Evolutionary conservation across 495 filamentous ascomycete genomes (phyloP).

Genomic region (Penicillium malachiteum): DNA sequence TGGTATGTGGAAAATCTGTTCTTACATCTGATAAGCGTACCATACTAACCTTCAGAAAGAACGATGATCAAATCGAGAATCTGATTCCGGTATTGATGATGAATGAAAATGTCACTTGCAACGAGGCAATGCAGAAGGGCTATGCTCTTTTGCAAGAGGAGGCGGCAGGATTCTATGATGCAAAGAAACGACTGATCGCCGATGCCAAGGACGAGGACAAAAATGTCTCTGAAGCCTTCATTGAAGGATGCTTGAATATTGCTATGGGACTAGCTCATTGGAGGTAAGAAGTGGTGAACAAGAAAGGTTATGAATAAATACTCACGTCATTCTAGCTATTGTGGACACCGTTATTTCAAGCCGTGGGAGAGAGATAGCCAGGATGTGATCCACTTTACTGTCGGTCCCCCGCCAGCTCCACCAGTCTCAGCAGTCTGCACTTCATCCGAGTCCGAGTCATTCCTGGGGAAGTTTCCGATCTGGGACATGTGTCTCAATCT

Average conservation of each 20-base stretch:
- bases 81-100: background rate
- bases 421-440: background rate
- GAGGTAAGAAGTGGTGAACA: background rate
- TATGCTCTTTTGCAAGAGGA: background rate
- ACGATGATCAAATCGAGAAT: background rate
- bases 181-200: background rate
- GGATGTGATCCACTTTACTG: background rate
- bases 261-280: background rate
- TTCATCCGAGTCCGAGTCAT: too few relatives aligned
- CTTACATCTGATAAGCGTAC: too few relatives aligned
- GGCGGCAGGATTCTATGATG: background rate
- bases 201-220: too few relatives aligned
- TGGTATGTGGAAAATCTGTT: background rate
- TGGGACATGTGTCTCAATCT: background rate
- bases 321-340: background rate
- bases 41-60: background rate
- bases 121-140: background rate
- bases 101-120: background rate
- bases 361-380: background rate
- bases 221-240: background rate
- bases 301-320: background rate
- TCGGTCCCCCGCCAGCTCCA: background rate
- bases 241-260: background rate
- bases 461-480: too few relatives aligned
- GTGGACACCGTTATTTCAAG: background rate